These are phyloP conservation scores for Rhododendron griersonianum DNA, from an alignment of 148 eudicot species.

Conservation along the genomic window DNA sequence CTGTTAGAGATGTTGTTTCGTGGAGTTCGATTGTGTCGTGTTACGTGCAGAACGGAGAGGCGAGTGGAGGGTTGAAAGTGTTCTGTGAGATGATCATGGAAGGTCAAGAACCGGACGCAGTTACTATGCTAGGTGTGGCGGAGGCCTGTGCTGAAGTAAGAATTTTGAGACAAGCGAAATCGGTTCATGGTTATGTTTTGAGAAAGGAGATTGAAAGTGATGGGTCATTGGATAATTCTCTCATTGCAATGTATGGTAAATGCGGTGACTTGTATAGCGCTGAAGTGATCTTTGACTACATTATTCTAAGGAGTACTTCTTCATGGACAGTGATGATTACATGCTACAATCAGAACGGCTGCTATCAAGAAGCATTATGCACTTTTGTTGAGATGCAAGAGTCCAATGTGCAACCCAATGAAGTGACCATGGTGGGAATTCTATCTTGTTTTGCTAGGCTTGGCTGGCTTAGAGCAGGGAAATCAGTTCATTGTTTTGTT, in stretches of 20 bases:
- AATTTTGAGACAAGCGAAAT: constrained; percentile 22
- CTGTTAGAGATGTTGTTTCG: constrained; percentile 35
- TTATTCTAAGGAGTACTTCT: constrained; percentile 17
- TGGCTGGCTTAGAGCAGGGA: constrained; percentile 39
- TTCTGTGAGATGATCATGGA: constrained; percentile 33
- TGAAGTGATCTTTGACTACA: constrained; percentile 20
- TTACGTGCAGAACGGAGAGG: constrained; percentile 28
- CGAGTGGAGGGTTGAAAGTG: constrained; percentile 28
- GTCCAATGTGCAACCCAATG: constrained; percentile 35
- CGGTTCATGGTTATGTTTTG: constrained; percentile 34
- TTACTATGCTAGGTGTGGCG: constrained; percentile 34
- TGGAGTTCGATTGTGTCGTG: constrained; percentile 41
- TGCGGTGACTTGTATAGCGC: constrained; percentile 41
- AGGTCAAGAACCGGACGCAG: constrained; percentile 34
- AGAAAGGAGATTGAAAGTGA: constrained; percentile 24
- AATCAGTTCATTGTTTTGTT: constrained; percentile 41
- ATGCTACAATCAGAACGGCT: constrained; percentile 33
- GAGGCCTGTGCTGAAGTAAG: constrained; percentile 42
- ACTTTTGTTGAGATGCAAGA: constrained; percentile 22
- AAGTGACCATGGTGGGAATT: constrained; percentile 37
- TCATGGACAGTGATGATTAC: constrained; percentile 43
- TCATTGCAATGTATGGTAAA: constrained; percentile 51
- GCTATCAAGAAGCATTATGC: constrained; percentile 27
- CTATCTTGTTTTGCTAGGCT: constrained; percentile 43
- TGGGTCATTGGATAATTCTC: constrained; percentile 32